A percentile compares a stretch with the other conserved stretches of the same genome.
These are phyloP conservation scores for Talaromyces marneffei DNA, from an alignment of 2,329 filamentous ascomycete genomes.

Conservation along the genomic window DNA sequence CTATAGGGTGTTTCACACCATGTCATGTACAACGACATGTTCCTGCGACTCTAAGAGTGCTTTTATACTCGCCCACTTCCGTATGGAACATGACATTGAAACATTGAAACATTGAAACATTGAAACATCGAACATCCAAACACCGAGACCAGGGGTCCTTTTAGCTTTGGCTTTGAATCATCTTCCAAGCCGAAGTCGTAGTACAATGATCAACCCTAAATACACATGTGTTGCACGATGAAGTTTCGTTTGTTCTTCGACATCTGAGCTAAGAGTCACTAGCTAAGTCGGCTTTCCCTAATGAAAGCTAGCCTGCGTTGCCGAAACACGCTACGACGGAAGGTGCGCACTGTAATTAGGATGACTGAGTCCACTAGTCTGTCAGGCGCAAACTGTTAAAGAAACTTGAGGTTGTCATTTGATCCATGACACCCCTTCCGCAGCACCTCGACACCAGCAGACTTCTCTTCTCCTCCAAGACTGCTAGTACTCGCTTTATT, in stretches of 20 bases:
- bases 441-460: not conserved
- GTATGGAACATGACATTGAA: no score
- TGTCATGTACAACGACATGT: not conserved
- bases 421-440: not conserved
- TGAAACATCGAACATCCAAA: no score
- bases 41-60: not conserved
- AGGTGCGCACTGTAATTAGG: constrained; percentile 1
- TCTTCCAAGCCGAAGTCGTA: not conserved
- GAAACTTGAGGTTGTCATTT: not conserved
- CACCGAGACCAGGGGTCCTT: not conserved
- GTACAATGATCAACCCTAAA: not conserved
- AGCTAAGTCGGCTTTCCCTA: not conserved
- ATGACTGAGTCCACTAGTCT: not conserved
- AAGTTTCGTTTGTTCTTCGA: not conserved
- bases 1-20: not conserved
- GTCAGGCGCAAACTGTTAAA: not conserved
- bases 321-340: constrained; percentile 9
- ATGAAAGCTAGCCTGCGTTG: not conserved
- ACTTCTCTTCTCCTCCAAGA: not conserved
- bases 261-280: not conserved
- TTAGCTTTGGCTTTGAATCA: not conserved
- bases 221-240: not conserved
- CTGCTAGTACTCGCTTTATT: not conserved
- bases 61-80: not conserved
- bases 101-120: no score